phyloP scores from a whole-genome alignment of 371 early-diverging fungal species.

The Nematocida ausubeli region DNA sequence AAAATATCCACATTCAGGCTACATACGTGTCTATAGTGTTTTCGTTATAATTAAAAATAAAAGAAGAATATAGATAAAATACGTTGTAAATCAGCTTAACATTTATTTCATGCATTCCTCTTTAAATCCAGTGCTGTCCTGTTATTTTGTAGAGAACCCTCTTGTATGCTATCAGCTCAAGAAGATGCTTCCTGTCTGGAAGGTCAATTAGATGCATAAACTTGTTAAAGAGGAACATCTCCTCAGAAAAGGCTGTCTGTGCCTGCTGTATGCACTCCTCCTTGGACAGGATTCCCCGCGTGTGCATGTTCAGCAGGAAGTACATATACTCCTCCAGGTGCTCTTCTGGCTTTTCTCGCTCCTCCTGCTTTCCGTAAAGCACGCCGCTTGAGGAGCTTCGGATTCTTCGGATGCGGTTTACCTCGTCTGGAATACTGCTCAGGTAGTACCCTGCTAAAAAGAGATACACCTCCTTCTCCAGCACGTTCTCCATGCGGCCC shows the following conservation, averaged over 20 bases:
- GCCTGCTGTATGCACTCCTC: slow-evolving; percentile 53
- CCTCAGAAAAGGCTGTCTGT: slow-evolving; percentile 33
- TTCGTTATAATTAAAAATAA: no score
- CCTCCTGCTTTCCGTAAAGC: slow-evolving; percentile 50
- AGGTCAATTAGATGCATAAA: slow-evolving; percentile 47
- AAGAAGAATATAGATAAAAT: no score
- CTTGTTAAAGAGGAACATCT: slow-evolving; percentile 48
- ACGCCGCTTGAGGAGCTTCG: slow-evolving; percentile 45
- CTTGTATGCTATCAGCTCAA: slow-evolving; percentile 47
- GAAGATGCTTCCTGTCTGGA: slow-evolving; percentile 34
- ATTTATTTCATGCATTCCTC: no score
- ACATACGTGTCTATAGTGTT: no score
- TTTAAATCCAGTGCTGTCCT: no score
- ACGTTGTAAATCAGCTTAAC: no score
- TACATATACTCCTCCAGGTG: slow-evolving; percentile 55
- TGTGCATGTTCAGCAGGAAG: slow-evolving; percentile 45
- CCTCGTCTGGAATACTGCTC: slow-evolving; percentile 36
- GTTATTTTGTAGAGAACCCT: slow-evolving; percentile 20
- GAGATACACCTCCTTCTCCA: slow-evolving; percentile 46
- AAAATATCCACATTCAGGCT: no score
- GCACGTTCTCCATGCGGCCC: slow-evolving; percentile 10
- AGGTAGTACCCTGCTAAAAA: slow-evolving; percentile 50
- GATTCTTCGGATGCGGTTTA: slow-evolving; percentile 51
- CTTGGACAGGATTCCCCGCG: slow-evolving; percentile 22
- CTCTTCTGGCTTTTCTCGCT: slow-evolving; percentile 52